Conservation (phyloP, 257 asterid genomes). For the Solanum sitiens region DNA sequence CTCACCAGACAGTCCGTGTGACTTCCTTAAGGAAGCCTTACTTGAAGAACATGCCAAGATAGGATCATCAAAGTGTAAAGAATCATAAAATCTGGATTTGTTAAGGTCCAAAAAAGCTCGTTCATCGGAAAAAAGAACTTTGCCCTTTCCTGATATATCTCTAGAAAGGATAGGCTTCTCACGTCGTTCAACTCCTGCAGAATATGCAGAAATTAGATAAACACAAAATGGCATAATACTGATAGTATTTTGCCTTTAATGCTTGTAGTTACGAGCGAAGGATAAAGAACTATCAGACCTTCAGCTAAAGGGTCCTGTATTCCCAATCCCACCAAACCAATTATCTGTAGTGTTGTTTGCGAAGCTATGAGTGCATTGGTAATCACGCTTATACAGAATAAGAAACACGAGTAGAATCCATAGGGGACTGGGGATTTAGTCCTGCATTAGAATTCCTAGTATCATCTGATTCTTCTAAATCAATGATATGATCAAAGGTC, state of each 20-base stretch:
- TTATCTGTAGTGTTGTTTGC: not conserved
- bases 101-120: constrained; percentile 37
- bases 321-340: not conserved
- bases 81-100: constrained; percentile 25
- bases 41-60: constrained; percentile 1
- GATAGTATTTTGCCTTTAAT: not conserved
- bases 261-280: not conserved
- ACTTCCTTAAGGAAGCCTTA: not conserved
- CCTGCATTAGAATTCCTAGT: not conserved
- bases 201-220: not conserved
- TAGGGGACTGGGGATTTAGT: not conserved
- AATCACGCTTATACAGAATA: constrained; percentile 1
- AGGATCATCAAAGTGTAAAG: constrained; percentile 5
- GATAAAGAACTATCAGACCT: constrained; percentile 1
- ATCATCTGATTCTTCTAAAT: constrained; percentile 11
- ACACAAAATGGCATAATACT: not conserved
- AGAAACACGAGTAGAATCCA: constrained; percentile 1
- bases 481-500: constrained; percentile 3
- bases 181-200: constrained; percentile 16
- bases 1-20: not conserved
- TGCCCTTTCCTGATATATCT: constrained; percentile 2
- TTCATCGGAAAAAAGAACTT: constrained; percentile 8
- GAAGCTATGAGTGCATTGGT: constrained; percentile 4
- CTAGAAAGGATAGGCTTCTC: not conserved
- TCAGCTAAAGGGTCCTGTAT: constrained; percentile 4